phyloP scores from a whole-genome alignment of 2,329 filamentous ascomycete genomes.

The Diaporthe caulivora region DNA sequence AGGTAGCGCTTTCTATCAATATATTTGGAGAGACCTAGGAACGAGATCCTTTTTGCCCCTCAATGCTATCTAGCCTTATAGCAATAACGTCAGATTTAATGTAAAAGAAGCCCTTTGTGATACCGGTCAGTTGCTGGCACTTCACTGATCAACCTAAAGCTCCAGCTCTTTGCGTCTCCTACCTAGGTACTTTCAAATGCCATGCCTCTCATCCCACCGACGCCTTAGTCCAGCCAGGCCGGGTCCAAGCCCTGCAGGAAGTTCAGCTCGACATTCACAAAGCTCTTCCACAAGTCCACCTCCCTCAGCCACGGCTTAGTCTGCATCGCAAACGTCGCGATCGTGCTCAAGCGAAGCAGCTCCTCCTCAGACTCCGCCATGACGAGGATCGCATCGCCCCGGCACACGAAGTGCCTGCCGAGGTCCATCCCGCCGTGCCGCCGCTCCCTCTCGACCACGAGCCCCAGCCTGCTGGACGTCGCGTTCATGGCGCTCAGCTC shows the following conservation, averaged over 20 bases:
- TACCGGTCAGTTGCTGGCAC: too few species aligned
- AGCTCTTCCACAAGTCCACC: constrained; percentile 64
- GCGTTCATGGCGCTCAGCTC: constrained; percentile 57
- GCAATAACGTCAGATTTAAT: too few species aligned
- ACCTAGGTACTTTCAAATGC: not conserved
- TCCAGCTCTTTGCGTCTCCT: too few species aligned
- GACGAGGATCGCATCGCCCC: constrained; percentile 58
- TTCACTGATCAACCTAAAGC: too few species aligned
- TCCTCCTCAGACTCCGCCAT: constrained; percentile 59
- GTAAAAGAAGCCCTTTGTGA: too few species aligned
- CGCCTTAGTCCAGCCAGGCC: constrained; percentile 51
- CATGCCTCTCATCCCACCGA: too few species aligned
- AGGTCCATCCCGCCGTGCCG: constrained; percentile 43
- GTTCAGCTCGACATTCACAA: constrained; percentile 58
- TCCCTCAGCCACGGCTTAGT: constrained; percentile 62
- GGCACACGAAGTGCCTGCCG: constrained; percentile 53
- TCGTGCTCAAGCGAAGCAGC: constrained; percentile 52
- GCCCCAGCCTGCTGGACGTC: constrained; percentile 48
- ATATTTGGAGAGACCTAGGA: too few species aligned
- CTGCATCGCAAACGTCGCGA: constrained; percentile 59
- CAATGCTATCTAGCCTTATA: too few species aligned
- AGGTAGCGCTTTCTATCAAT: too few species aligned
- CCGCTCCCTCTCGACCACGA: constrained; percentile 46
- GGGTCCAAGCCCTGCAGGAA: constrained; percentile 58
- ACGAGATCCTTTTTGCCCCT: too few species aligned